Base-by-base conservation (phyloP, 371 early-diverging fungal genomes). In the Sporodiniella umbellata region DNA sequence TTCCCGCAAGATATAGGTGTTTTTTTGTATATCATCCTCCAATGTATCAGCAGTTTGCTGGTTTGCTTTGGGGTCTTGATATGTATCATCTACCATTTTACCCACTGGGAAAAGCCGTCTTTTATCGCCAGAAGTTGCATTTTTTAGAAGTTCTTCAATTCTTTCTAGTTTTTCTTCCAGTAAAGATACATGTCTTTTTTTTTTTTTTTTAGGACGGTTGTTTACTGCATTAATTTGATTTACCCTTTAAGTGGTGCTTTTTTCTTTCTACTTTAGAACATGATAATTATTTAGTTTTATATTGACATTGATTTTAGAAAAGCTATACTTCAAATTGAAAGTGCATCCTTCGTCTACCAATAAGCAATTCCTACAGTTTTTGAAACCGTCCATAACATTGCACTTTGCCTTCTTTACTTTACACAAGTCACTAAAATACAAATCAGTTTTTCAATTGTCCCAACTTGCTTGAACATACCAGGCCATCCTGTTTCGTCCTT, bases 211-310 rank as follows among this genome's bases (percentile, higher is more conserved):
- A 31, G 40, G 18, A n/a, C 1, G 0, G 8, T 43, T 8, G 8
- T 24, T 19, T 33, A 10, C 19, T n/a, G 11, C 11, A 12, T 37
- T 38, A 24, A 11, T 3, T 33, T 17, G 4, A 33, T 23, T 53
- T 53, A 62, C 57, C 61, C 65, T 50, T 42, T 50, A 31, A 50
- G 51, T 8, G 65, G 65, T n/a, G 61, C 65, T 33, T 61, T 44
- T 39, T 60, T 60, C 22, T 53, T 62, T 0, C 19, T 19, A 18
- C 68, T 60, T 11, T 19, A n/a, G n/a, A n/a, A n/a, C n/a, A n/a
- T n/a, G n/a, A n/a, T n/a, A n/a, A n/a, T n/a, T n/a, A n/a, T n/a
- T n/a, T n/a, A n/a, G n/a, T n/a, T n/a, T n/a, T n/a, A n/a, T n/a
- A n/a, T n/a, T n/a, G n/a, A n/a, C n/a, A n/a, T n/a, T n/a, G n/a